A percentile compares a stretch with the other conserved stretches of the same genome.
Conservation (phyloP, 2,329 filamentous ascomycete species). For the Stemphylium lycopersici region DNA sequence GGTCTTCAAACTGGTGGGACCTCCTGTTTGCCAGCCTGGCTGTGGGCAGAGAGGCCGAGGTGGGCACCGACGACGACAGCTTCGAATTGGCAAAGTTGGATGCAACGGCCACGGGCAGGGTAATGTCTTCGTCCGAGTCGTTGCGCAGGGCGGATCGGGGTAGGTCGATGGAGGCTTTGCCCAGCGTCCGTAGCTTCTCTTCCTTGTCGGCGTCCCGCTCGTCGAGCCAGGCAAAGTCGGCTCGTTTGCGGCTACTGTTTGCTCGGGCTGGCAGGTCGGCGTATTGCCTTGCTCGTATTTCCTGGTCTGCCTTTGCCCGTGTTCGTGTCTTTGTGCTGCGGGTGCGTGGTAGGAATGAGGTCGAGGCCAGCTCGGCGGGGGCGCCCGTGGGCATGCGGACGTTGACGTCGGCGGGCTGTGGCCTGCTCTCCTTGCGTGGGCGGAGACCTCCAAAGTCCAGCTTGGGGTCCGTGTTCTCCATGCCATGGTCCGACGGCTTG, state of each 20-base stretch:
- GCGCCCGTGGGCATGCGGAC: conserved; percentile 40
- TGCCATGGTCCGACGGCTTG: conserved; percentile 48
- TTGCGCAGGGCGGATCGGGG: conserved; percentile 24
- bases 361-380: conserved; percentile 33
- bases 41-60: conserved; percentile 49
- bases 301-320: conserved; percentile 31
- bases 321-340: conserved; percentile 31
- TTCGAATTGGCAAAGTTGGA: conserved; percentile 50
- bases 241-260: conserved; percentile 43
- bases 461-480: conserved; percentile 45
- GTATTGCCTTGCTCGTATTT: conserved; percentile 17
- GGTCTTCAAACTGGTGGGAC: conserved; percentile 46
- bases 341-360: conserved; percentile 31
- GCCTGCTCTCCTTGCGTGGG: conserved; percentile 26
- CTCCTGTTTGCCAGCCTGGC: conserved; percentile 22
- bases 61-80: conserved; percentile 6
- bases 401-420: conserved; percentile 28
- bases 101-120: conserved; percentile 51
- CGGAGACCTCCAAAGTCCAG: conserved; percentile 42
- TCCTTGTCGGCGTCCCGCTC: conserved; percentile 31
- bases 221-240: conserved; percentile 31
- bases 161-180: conserved; percentile 30
- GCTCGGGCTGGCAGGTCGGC: conserved; percentile 35
- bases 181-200: conserved; percentile 26
- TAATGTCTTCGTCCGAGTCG: conserved; percentile 46